Evolutionary conservation across 2,329 filamentous ascomycete genomes (phyloP).

Genomic region (Thielaviopsis cerberus): DNA sequence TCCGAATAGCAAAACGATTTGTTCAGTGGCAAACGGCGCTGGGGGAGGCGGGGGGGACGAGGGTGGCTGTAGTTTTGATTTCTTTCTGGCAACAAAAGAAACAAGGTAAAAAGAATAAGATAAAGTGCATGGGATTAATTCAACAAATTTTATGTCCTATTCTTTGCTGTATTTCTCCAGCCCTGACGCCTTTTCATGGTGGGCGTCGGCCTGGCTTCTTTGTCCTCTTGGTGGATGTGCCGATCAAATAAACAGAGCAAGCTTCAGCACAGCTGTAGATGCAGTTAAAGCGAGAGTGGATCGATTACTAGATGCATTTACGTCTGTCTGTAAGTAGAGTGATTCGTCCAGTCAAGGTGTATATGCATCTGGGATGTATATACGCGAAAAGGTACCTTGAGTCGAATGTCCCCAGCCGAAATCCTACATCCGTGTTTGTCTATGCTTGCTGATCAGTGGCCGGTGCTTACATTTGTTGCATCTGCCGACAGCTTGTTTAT

Average conservation of each 20-base stretch:
- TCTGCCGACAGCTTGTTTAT: neutral
- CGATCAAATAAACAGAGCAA: neutral
- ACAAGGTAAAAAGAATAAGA: neutral
- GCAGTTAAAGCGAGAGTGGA: no score
- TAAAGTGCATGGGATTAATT: neutral
- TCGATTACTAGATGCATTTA: no score
- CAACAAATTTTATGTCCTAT: neutral
- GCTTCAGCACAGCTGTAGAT: no score
- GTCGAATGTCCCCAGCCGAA: neutral
- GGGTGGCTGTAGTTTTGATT: neutral
- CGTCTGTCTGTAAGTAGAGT: no score
- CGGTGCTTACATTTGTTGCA: no score
- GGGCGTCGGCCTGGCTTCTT: neutral
- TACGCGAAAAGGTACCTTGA: neutral
- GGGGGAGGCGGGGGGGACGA: neutral
- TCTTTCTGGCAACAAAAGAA: neutral
- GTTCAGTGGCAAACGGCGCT: no score
- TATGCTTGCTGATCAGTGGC: neutral
- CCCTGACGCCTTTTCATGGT: neutral
- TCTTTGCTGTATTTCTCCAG: no score
- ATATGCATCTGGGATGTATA: neutral
- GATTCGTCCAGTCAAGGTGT: neutral
- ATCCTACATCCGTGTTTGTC: neutral
- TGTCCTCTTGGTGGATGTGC: neutral
- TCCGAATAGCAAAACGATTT: no score